Evolutionary conservation across 2,329 filamentous ascomycete species (phyloP).

Genomic region (Botrytis byssoidea): DNA sequence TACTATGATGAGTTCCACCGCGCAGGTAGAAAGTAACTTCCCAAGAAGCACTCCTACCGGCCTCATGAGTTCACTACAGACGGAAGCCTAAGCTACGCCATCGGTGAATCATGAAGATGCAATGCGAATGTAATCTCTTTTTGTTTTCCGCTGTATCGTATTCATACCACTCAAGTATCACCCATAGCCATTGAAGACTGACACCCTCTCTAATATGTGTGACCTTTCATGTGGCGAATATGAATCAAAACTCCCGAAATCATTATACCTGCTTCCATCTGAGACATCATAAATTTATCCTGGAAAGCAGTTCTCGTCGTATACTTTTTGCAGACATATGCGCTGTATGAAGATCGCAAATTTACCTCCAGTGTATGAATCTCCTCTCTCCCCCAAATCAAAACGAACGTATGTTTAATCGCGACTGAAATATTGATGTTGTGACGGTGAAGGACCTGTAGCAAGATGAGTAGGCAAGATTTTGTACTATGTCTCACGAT

Average conservation of each 20-base stretch:
- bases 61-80: constrained; percentile 6
- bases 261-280: background rate
- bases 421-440: background rate
- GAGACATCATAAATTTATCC: background rate
- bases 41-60: background rate
- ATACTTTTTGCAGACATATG: background rate
- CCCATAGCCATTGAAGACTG: background rate
- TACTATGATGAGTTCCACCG: background rate
- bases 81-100: background rate
- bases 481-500: background rate
- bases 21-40: background rate
- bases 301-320: background rate
- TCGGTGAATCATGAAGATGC: background rate
- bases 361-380: background rate
- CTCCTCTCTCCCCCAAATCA: too few relatives aligned
- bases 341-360: background rate
- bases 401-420: background rate
- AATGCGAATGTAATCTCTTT: background rate
- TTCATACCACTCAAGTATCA: background rate
- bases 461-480: background rate
- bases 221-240: background rate
- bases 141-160: background rate
- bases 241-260: background rate
- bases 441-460: background rate
- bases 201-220: background rate